phyloP scores from a whole-genome alignment of 2,329 filamentous ascomycete species.

The Clonostachys chloroleuca region DNA sequence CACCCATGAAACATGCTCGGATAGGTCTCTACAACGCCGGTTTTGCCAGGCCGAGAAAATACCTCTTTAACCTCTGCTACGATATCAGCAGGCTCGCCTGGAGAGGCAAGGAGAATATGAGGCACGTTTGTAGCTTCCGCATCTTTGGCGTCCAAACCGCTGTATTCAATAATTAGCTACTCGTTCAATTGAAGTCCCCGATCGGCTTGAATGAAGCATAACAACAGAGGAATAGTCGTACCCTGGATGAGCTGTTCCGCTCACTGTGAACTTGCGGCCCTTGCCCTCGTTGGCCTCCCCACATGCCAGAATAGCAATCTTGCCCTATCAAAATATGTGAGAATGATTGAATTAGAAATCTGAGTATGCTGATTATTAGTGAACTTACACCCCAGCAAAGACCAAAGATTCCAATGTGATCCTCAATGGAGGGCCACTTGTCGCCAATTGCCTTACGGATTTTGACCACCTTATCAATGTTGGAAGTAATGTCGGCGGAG shows the following conservation, averaged over 20 bases:
- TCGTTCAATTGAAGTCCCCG: too few relatives aligned
- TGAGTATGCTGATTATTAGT: neutral
- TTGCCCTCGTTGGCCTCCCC: slow-evolving; percentile 24
- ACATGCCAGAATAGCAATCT: slow-evolving; percentile 29
- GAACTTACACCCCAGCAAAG: slow-evolving; percentile 40
- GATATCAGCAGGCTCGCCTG: slow-evolving; percentile 37
- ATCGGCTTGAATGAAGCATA: too few relatives aligned
- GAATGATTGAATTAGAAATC: neutral
- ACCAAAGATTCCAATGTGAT: slow-evolving; percentile 36
- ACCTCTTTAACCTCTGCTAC: slow-evolving; percentile 36
- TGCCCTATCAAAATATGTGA: slow-evolving; percentile 13
- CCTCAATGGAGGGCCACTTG: slow-evolving; percentile 26
- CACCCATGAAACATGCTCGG: slow-evolving; percentile 50
- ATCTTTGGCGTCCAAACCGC: slow-evolving; percentile 30
- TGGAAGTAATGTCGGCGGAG: slow-evolving; percentile 2
- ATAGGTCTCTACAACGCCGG: slow-evolving; percentile 42
- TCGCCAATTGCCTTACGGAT: slow-evolving; percentile 7
- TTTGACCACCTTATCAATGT: neutral
- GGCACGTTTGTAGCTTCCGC: slow-evolving; percentile 36
- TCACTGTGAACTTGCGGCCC: slow-evolving; percentile 26
- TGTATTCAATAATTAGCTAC: slow-evolving; percentile 3
- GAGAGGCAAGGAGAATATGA: slow-evolving; percentile 44
- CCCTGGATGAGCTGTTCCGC: slow-evolving; percentile 23
- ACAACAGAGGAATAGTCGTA: slow-evolving; percentile 5
- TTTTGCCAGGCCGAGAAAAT: slow-evolving; percentile 23